Conservation (phyloP, 129 eudicot species). For the Lonicera japonica region DNA sequence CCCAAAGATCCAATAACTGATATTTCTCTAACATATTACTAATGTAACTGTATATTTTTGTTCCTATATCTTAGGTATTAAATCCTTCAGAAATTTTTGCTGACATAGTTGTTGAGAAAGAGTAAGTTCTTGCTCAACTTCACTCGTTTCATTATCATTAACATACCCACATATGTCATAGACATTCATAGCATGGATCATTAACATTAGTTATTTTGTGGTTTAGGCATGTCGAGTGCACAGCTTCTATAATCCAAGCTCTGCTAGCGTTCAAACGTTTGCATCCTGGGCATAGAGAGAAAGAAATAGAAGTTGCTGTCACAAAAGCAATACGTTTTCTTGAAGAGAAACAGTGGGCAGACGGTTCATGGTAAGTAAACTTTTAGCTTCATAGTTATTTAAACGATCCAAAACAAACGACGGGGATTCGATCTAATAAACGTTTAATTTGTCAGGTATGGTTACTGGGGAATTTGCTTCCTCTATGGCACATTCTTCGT, state of each 20-base stretch:
- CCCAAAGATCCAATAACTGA: neutral
- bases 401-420: neutral
- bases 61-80: slow-evolving; percentile 23
- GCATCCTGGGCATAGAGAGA: slow-evolving; percentile 43
- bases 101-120: slow-evolving; percentile 55
- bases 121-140: slow-evolving; percentile 28
- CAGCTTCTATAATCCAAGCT: slow-evolving; percentile 49
- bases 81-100: slow-evolving; percentile 66
- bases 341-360: slow-evolving; percentile 43
- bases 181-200: neutral
- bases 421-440: neutral
- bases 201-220: neutral
- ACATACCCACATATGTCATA: neutral
- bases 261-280: slow-evolving; percentile 40
- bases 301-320: slow-evolving; percentile 40
- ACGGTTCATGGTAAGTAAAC: slow-evolving; percentile 54
- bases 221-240: slow-evolving; percentile 51
- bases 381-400: neutral
- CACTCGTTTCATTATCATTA: neutral
- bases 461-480: slow-evolving; percentile 68
- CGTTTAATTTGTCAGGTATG: slow-evolving; percentile 25
- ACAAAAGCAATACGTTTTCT: slow-evolving; percentile 39
- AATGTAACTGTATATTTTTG: neutral
- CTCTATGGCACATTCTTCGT: slow-evolving; percentile 50
- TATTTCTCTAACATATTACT: neutral